Conservation (phyloP, 2,329 filamentous ascomycete species). For the Phyllachora maydis region DNA sequence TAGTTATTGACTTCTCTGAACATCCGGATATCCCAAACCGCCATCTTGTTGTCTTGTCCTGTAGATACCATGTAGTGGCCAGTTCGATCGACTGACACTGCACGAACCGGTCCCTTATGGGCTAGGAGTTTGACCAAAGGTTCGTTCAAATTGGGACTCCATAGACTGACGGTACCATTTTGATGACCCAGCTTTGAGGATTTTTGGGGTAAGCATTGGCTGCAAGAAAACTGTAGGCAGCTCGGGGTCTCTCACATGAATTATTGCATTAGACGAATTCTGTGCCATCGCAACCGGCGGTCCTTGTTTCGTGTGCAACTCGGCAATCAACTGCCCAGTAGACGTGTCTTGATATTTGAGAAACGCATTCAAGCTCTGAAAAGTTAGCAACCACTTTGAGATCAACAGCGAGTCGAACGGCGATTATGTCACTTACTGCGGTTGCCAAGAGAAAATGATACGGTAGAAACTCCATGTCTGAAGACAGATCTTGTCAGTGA, state of each 20-base stretch:
- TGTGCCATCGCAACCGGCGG: constrained; percentile 67
- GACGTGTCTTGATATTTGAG: constrained; percentile 92
- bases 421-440: constrained; percentile 46
- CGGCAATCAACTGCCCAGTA: constrained; percentile 72
- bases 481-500: too few relatives aligned
- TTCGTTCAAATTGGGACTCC: constrained; percentile 80
- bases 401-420: too few relatives aligned
- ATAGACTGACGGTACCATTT: constrained; percentile 84
- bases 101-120: constrained; percentile 73
- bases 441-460: constrained; percentile 91
- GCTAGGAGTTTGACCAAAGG: constrained; percentile 81
- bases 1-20: constrained; percentile 87
- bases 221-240: too few relatives aligned
- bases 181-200: too few relatives aligned
- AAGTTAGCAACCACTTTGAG: too few relatives aligned
- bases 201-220: too few relatives aligned
- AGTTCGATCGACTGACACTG: constrained; percentile 68
- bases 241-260: too few relatives aligned
- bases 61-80: constrained; percentile 92
- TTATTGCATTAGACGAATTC: constrained; percentile 80
- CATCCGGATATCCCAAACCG: constrained; percentile 90
- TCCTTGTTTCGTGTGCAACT: constrained; percentile 69
- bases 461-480: constrained; percentile 89
- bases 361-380: too few relatives aligned
- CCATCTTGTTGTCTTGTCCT: constrained; percentile 77